Evolutionary conservation across 164 flowering plant genomes (phyloP), one percentile per base, ranked within the genome.

Genomic region (Chimonanthus salicifolius): DNA sequence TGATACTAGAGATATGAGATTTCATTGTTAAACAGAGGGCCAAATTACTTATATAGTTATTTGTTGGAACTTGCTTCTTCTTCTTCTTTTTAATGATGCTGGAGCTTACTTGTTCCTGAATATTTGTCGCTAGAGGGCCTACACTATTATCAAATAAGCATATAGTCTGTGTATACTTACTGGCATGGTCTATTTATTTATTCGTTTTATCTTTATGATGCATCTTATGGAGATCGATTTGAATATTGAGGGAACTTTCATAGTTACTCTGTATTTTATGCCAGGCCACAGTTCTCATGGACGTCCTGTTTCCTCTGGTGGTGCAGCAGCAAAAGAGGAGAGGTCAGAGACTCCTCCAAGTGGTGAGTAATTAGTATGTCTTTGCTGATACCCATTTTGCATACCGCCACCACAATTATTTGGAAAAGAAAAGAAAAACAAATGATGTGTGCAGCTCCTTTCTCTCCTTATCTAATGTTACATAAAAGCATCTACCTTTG

Each of bases 241-340:
- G 60, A 54, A n/a, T 13, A 54, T 54, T 54, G 11, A 11, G 11
- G 9, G 58, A 10, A 51, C 58, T 51, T 9, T 51, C 3, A 51
- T 51, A 4, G 58, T 54, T 54, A 54, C 60, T 54, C 33, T 54
- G 46, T 21, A 68, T 43, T 43, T 49, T 72, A 70, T 81, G 68
- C 54, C 87, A 88, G 96, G 88, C 62, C 82, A 76, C 66, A 76
- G 79, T 76, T 77, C 85, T 54, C 86, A 85, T 74, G 82, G 82
- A 72, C 87, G 86, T 71, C 92, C 97, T 73, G 80, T 83, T 60
- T 88, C 90, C 70, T 84, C 91, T 83, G 85, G 91, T 11, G 74
- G 74, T 67, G 77, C 70, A 47, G 75, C 76, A 48, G 62, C 81
- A 3, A 64, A 49, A 13, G 78, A 78, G 82, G 91, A 84, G 73